phyloP scores from a whole-genome alignment of 768 basidiomycete species.

The Boletus sensibilis region DNA sequence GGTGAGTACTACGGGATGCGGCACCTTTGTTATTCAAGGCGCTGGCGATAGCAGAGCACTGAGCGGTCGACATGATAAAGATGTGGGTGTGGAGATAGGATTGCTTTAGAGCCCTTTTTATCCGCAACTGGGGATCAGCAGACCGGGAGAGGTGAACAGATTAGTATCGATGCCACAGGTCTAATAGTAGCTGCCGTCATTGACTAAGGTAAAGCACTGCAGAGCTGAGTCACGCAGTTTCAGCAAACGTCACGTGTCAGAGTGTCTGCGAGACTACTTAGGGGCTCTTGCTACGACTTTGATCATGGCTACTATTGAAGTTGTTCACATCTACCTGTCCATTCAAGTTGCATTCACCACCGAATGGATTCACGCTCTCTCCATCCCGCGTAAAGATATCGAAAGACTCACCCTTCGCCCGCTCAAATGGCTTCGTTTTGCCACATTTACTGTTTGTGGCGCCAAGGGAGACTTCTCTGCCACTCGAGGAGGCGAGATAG shows the following conservation, averaged over 20 bases:
- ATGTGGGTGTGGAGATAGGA: constrained; percentile 22
- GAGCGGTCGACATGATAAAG: constrained; percentile 39
- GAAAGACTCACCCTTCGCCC: too few relatives aligned
- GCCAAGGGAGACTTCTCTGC: neutral
- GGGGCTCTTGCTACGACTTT: too few relatives aligned
- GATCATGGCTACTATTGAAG: too few relatives aligned
- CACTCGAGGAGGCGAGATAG: too few relatives aligned
- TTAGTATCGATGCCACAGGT: neutral
- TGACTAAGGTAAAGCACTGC: too few relatives aligned
- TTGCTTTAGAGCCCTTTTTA: constrained; percentile 12
- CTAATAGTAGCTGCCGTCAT: neutral
- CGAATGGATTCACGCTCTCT: neutral
- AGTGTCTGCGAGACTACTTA: too few relatives aligned
- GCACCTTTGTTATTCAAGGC: constrained; percentile 52
- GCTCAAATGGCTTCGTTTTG: neutral
- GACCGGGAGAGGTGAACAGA: constrained; percentile 13
- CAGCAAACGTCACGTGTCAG: neutral
- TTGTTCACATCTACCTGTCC: neutral
- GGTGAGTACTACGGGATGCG: neutral
- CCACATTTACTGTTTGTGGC: neutral
- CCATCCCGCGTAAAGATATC: neutral
- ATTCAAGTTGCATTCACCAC: neutral
- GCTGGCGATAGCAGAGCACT: constrained; percentile 56
- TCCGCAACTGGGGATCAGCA: constrained; percentile 7
- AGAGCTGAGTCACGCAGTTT: too few relatives aligned